A percentile compares a stretch with the other conserved stretches of the same genome.
Evolutionary conservation across 345 rosid genomes (phyloP).

Genomic region (Salix dunnii): DNA sequence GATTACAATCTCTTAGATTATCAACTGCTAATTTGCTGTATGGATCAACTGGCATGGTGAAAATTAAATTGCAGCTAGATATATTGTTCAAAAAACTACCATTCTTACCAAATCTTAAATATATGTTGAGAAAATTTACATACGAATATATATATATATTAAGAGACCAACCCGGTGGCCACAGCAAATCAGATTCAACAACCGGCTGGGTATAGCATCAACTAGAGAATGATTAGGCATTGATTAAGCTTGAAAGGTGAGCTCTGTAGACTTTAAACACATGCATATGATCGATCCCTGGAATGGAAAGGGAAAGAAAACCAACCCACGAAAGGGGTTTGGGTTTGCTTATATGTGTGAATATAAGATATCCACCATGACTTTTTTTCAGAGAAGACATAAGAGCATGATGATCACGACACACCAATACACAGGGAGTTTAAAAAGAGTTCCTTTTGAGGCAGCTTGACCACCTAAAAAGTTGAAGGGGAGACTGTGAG

Average conservation of each 20-base stretch:
- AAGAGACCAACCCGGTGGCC: constrained; percentile 16
- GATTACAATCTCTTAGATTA: no score
- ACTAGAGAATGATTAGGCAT: constrained; percentile 11
- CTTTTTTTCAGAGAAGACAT: neutral
- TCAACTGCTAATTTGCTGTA: neutral
- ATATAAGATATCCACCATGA: neutral
- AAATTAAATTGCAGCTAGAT: neutral
- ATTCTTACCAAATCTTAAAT: no score
- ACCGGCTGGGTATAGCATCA: neutral
- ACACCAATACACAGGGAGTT: neutral
- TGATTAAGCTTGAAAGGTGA: constrained; percentile 12
- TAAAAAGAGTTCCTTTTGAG: neutral
- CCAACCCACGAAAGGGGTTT: constrained; percentile 1
- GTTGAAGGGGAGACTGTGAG: neutral
- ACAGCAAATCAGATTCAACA: neutral
- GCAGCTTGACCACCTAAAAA: constrained; percentile 6
- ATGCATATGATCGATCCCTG: neutral
- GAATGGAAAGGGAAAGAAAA: neutral
- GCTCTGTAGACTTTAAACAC: neutral
- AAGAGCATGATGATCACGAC: neutral
- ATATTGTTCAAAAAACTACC: neutral
- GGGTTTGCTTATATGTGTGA: neutral
- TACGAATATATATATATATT: no score
- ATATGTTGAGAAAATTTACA: no score
- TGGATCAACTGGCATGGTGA: neutral